phyloP scores from a whole-genome alignment of 2,329 filamentous ascomycete species.

The Pleurostoma richardsiae region DNA sequence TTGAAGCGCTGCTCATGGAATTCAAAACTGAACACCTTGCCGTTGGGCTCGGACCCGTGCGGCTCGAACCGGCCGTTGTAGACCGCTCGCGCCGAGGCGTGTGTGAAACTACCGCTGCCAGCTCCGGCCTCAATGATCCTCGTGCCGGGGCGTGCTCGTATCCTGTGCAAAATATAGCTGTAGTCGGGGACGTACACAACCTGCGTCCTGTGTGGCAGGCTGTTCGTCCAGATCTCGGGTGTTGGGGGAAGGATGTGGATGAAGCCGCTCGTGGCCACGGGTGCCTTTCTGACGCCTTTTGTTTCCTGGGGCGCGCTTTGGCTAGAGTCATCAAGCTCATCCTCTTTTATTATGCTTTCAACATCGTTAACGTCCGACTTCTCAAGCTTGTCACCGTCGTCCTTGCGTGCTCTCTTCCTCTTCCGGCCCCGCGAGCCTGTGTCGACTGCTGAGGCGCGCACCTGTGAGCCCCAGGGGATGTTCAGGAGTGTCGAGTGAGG shows the following conservation, averaged over 20 bases:
- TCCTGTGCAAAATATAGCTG: constrained; percentile 74
- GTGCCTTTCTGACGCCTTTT: constrained; percentile 22
- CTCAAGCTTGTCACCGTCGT: constrained; percentile 21
- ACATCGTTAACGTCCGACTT: constrained; percentile 8
- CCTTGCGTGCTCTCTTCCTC: constrained; percentile 21
- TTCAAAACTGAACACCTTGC: constrained; percentile 78
- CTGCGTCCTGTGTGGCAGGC: constrained; percentile 75
- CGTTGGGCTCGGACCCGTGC: constrained; percentile 41
- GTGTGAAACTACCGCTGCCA: constrained; percentile 79
- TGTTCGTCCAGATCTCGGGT: constrained; percentile 77
- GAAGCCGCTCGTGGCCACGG: constrained; percentile 62
- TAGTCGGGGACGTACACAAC: constrained; percentile 86
- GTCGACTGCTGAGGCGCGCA: constrained; percentile 83
- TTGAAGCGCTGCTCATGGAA: constrained; percentile 69
- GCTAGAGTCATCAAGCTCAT: background rate
- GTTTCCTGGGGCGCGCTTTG: constrained; percentile 3
- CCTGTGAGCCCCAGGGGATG: constrained; percentile 86
- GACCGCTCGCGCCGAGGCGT: constrained; percentile 70
- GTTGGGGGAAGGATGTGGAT: constrained; percentile 74
- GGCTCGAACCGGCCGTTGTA: constrained; percentile 57
- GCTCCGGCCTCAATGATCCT: constrained; percentile 76
- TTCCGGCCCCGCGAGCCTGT: constrained; percentile 77
- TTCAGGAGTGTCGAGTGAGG: constrained; percentile 73
- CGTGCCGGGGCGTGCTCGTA: constrained; percentile 68
- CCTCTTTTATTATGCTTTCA: constrained; percentile 5